These are phyloP conservation scores for Sugiyamaella sp. DNA, from an alignment of 1,139 yeast species.

Conservation along the genomic window DNA sequence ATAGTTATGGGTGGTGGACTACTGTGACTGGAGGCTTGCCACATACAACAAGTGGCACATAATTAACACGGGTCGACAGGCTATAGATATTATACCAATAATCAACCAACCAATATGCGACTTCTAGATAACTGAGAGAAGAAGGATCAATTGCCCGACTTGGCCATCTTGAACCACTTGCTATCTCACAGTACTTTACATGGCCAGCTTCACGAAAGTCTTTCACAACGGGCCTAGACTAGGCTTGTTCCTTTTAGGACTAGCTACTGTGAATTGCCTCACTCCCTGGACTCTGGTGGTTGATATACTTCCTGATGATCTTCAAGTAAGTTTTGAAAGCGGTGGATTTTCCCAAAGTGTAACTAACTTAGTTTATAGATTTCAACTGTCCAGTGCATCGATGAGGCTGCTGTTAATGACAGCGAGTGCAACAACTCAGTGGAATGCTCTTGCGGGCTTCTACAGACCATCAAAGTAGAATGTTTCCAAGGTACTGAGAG, in stretches of 20 bases:
- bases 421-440: slow-evolving; percentile 3
- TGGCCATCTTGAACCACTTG: no score
- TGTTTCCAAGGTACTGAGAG: slow-evolving; percentile 18
- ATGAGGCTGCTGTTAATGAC: neutral
- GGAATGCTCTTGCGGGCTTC: slow-evolving; percentile 5
- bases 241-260: neutral
- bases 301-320: slow-evolving; percentile 17
- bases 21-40: no score
- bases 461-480: slow-evolving; percentile 4
- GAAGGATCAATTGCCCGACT: no score
- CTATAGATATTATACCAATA: no score
- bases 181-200: neutral
- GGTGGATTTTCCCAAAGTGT: neutral
- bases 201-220: slow-evolving; percentile 1
- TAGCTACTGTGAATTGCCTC: slow-evolving; percentile 5
- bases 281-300: slow-evolving; percentile 12
- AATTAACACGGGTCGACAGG: no score
- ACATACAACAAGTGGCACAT: no score
- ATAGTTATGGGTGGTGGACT: no score
- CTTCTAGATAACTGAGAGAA: neutral
- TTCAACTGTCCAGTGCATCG: neutral
- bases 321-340: slow-evolving; percentile 4
- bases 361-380: slow-evolving; percentile 1
- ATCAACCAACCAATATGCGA: neutral
- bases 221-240: neutral